A percentile compares a stretch with the other conserved stretches of the same genome.
Conservation (phyloP, 2,329 filamentous ascomycete genomes). For the Penicillium fuscoglaucum region DNA sequence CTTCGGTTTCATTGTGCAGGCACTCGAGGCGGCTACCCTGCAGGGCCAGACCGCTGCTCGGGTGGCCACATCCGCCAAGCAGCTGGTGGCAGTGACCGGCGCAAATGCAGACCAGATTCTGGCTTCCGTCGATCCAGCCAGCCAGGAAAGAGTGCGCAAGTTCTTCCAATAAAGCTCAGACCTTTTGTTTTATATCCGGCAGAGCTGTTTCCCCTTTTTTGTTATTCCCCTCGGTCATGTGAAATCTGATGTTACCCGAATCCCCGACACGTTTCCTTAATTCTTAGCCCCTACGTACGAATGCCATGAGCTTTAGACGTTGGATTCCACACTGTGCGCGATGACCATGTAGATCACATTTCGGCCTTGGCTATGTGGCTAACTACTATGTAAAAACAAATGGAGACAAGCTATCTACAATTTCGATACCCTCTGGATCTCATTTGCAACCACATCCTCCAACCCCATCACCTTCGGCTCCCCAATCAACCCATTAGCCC, state of each 20-base stretch:
- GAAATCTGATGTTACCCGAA: conserved; percentile 28
- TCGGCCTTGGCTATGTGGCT: neutral
- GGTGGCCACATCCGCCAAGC: conserved; percentile 75
- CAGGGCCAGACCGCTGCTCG: conserved; percentile 78
- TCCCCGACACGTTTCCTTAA: conserved; percentile 23
- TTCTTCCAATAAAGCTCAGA: conserved; percentile 65
- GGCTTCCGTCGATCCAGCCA: conserved; percentile 72
- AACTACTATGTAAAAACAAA: neutral
- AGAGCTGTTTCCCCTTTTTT: conserved; percentile 11
- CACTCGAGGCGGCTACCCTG: conserved; percentile 85
- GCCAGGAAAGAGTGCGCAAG: conserved; percentile 74
- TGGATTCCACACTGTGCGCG: neutral
- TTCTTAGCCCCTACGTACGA: conserved; percentile 12
- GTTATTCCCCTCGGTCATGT: conserved; percentile 25
- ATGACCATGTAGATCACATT: neutral
- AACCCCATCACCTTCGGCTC: conserved; percentile 57
- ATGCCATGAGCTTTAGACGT: conserved; percentile 13
- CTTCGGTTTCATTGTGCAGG: conserved; percentile 82
- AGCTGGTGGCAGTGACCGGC: conserved; percentile 70
- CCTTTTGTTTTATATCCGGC: conserved; percentile 24
- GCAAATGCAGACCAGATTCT: conserved; percentile 76
- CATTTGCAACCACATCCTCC: conserved; percentile 45
- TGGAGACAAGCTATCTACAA: conserved; percentile 5
- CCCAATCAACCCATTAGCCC: conserved; percentile 64
- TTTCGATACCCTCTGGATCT: conserved; percentile 18